phyloP scores from a whole-genome alignment of 345 rosid genomes.

The Cochlearia excelsa region DNA sequence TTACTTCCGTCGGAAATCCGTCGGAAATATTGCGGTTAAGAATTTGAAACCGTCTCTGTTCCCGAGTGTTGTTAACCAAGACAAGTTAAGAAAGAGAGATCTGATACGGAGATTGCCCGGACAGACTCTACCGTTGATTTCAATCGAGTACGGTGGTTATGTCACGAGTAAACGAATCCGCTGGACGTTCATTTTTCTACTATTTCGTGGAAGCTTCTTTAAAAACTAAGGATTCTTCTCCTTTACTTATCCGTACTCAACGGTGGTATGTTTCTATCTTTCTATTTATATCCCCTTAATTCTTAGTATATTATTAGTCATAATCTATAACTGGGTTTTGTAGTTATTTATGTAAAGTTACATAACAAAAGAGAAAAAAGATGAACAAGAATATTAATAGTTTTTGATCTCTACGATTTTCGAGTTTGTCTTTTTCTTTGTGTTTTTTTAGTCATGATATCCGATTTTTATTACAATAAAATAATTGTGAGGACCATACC shows the following conservation, averaged over 20 bases:
- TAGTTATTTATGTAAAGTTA: no score
- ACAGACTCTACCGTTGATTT: constrained; percentile 52
- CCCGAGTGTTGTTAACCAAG: neutral
- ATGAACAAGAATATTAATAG: constrained; percentile 28
- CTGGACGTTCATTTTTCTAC: constrained; percentile 63
- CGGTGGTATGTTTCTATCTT: constrained; percentile 54
- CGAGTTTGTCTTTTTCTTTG: constrained; percentile 10
- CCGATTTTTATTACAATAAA: neutral
- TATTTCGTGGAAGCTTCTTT: constrained; percentile 61
- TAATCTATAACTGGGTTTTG: no score
- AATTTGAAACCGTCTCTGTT: constrained; percentile 23
- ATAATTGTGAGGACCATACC: constrained; percentile 13
- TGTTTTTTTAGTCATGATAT: constrained; percentile 3
- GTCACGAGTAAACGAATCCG: constrained; percentile 53
- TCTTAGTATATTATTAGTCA: no score
- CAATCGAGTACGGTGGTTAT: constrained; percentile 62
- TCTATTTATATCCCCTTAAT: no score
- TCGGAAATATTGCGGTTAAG: no score
- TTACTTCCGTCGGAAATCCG: no score
- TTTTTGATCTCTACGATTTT: constrained; percentile 23
- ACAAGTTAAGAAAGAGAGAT: constrained; percentile 47
- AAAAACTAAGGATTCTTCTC: constrained; percentile 41
- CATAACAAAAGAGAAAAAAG: no score
- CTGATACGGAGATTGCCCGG: constrained; percentile 56
- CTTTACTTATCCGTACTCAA: constrained; percentile 94